Conservation (phyloP, 176 grass and related monocot species). For the Lolium perenne region DNA sequence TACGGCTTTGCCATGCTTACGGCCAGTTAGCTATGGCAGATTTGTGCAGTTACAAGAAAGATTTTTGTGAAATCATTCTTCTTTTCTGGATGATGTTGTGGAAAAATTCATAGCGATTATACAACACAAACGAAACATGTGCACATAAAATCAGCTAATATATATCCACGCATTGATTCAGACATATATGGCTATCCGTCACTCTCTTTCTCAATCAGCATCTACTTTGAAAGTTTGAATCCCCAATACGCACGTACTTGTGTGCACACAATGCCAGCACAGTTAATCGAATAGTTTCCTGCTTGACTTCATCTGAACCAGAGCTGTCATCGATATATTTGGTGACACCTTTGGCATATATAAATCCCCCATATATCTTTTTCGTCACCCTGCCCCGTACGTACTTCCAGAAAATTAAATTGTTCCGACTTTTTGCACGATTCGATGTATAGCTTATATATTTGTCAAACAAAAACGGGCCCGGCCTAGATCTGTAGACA, state of each 20-base stretch:
- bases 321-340: neutral
- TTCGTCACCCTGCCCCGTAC: neutral
- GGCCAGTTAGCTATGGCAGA: neutral
- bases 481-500: neutral
- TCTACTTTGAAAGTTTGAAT: constrained; percentile 53
- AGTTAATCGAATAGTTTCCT: neutral
- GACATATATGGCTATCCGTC: neutral
- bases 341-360: constrained; percentile 11
- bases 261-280: constrained; percentile 18
- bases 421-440: constrained; percentile 32
- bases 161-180: neutral
- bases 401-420: neutral
- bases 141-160: neutral
- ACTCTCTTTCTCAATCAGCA: neutral
- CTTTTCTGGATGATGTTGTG: neutral
- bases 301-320: neutral
- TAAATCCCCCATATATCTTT: constrained; percentile 7
- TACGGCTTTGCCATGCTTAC: no score
- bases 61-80: neutral
- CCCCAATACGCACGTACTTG: neutral
- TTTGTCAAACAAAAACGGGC: constrained; percentile 43
- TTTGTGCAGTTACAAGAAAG: neutral
- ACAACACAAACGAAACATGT: neutral
- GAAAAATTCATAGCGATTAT: neutral
- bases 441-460: neutral